These are phyloP conservation scores for Aspergillus intermedius DNA, from an alignment of 2,329 filamentous ascomycete genomes.

Conservation along the genomic window DNA sequence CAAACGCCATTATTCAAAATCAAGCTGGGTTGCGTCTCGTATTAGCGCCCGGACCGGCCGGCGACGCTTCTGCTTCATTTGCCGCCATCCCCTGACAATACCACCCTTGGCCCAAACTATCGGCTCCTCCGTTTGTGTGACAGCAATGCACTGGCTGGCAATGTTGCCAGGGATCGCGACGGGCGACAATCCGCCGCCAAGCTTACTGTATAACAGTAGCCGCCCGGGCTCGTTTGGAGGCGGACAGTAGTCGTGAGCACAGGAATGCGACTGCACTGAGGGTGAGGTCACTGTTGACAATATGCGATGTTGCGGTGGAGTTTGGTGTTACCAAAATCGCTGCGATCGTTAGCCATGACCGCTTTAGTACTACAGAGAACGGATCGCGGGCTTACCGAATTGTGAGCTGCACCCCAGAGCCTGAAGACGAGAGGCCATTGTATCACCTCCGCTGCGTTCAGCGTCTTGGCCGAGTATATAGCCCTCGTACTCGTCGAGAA, in stretches of 20 bases:
- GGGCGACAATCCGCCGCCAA: constrained; percentile 37
- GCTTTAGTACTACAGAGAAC: neutral
- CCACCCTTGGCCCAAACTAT: constrained; percentile 35
- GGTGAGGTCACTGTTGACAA: constrained; percentile 51
- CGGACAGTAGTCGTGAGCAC: constrained; percentile 51
- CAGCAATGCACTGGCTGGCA: constrained; percentile 37
- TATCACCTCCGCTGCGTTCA: neutral
- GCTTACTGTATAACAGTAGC: constrained; percentile 48
- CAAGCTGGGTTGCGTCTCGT: no score
- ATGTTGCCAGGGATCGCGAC: constrained; percentile 10
- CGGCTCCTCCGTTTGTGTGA: constrained; percentile 40
- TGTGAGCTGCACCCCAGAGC: constrained; percentile 38
- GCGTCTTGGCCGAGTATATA: constrained; percentile 25
- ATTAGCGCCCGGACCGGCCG: no score
- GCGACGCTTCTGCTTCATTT: no score
- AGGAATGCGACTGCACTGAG: constrained; percentile 54
- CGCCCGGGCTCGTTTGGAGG: constrained; percentile 45
- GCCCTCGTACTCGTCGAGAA: constrained; percentile 52
- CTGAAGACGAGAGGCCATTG: constrained; percentile 29
- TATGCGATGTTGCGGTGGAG: constrained; percentile 23
- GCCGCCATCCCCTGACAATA: no score
- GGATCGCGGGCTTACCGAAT: constrained; percentile 28
- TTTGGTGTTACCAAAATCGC: constrained; percentile 38
- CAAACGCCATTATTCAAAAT: no score
- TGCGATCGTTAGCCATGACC: constrained; percentile 19